Conservation (phyloP, 257 asterid species). For the Fraxinus pennsylvanica region DNA sequence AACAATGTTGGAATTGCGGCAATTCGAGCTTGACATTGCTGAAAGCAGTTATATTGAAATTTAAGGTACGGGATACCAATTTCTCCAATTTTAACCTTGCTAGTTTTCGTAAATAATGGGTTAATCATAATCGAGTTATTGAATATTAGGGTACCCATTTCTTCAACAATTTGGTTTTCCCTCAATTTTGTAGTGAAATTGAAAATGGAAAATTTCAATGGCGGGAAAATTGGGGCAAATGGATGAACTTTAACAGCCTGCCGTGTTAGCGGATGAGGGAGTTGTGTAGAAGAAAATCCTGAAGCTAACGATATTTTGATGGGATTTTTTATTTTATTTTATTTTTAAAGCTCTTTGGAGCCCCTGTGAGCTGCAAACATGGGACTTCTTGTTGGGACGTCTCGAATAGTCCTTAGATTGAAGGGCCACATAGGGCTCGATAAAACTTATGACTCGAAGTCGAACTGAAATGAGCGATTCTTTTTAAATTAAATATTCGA, state of each 20-base stretch:
- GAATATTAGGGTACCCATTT: constrained; percentile 29
- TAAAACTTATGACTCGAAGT: too few species aligned
- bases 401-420: too few species aligned
- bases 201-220: not conserved
- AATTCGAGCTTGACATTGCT: constrained; percentile 6
- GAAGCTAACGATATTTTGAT: not conserved
- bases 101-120: constrained; percentile 15
- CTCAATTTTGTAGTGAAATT: not conserved
- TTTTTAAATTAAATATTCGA: too few species aligned
- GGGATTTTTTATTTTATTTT: too few species aligned
- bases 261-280: not conserved
- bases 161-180: not conserved
- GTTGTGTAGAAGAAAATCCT: not conserved
- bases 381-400: too few species aligned
- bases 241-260: not conserved
- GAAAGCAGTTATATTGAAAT: constrained; percentile 21
- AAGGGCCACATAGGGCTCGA: too few species aligned
- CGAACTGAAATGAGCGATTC: too few species aligned
- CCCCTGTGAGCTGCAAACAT: too few species aligned
- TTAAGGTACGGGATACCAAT: constrained; percentile 4
- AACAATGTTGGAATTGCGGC: constrained; percentile 11
- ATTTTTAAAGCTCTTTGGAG: too few species aligned
- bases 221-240: constrained; percentile 20
- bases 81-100: constrained; percentile 10
- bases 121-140: constrained; percentile 12